These are phyloP conservation scores for Phytophthora europaea DNA, from an alignment of 352 stramenopile genomes.

Conservation along the genomic window DNA sequence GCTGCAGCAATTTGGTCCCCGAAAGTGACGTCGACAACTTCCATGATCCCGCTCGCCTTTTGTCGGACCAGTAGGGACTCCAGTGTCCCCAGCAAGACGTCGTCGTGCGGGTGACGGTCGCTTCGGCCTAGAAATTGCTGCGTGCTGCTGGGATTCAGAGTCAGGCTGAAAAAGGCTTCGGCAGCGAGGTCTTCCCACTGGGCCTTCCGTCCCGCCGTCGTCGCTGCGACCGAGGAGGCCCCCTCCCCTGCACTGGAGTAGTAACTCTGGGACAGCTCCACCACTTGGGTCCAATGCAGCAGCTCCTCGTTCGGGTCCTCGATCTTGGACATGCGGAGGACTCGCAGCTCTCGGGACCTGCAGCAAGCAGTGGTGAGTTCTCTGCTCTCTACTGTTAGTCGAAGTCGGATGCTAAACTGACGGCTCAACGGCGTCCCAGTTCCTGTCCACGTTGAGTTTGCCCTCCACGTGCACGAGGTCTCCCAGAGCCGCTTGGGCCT, in stretches of 20 bases:
- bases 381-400: not conserved
- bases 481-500: constrained; percentile 44
- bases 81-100: constrained; percentile 48
- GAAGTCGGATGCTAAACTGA: constrained; percentile 14
- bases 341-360: constrained; percentile 65
- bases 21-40: constrained; percentile 33
- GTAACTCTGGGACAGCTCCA: constrained; percentile 52
- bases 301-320: constrained; percentile 82
- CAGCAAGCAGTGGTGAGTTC: not conserved
- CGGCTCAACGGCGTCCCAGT: constrained; percentile 37
- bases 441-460: constrained; percentile 76
- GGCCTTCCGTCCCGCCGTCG: not conserved
- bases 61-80: constrained; percentile 46
- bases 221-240: not conserved
- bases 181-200: constrained; percentile 54
- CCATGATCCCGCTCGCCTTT: not conserved
- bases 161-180: constrained; percentile 59
- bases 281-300: constrained; percentile 72
- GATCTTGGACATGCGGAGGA: constrained; percentile 58
- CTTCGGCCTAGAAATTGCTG: constrained; percentile 38
- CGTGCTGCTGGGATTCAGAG: constrained; percentile 33
- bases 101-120: constrained; percentile 33
- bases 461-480: constrained; percentile 81
- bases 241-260: constrained; percentile 43
- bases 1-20: constrained; percentile 26